Evolutionary conservation across 2,329 filamentous ascomycete species (phyloP), one percentile per base, ranked within the genome.

Genomic region (Bertia moriformis): DNA sequence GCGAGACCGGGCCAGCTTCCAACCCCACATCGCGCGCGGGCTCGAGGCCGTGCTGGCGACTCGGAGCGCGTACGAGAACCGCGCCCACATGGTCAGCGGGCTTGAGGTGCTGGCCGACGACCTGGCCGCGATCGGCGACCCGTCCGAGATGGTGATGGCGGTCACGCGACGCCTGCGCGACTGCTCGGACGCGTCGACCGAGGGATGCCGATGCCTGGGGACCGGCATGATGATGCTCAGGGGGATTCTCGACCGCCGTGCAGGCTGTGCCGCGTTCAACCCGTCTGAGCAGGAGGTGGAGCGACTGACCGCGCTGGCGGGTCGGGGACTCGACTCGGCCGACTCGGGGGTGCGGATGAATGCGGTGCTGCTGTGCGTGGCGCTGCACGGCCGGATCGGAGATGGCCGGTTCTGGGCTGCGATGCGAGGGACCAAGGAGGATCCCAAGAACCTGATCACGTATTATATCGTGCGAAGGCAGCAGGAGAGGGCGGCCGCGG

Each of bases 401-500:
- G 73, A 78, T 40, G 56, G 49, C 7, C 51, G 50, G 19, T 88
- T 88, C 52, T 89, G 83, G 83, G 69, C 68, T 22, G 67, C 69
- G 18, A 64, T 87, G 49, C 71, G 66, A 41, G 68, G 62, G 7
- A 66, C 83, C 20, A 71, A 73, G 50, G 81, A 86, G 46, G 81
- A 84, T 46, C 74, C 81, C 17, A 73, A 85, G 62, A 86, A 78
- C 47, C 56, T 88, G 43, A 77, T 88, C 49, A 87, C 80, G 7
- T 88, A 88, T 53, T 88, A 87, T 55, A 79, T 87, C 50, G 82
- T 83, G 30, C 79, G 79, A 65, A 66, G 68, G 53, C 74, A 80
- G 57, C 62, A 73, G 39, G 75, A 80, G 57, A 45, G 22, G 22
- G 7, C 22, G 7, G 22, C n/a, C 7, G 22, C 22, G 7, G 22